Evolutionary conservation across 1,284 basidiomycete genomes (phyloP).

Genomic region (Flammula alnicola): DNA sequence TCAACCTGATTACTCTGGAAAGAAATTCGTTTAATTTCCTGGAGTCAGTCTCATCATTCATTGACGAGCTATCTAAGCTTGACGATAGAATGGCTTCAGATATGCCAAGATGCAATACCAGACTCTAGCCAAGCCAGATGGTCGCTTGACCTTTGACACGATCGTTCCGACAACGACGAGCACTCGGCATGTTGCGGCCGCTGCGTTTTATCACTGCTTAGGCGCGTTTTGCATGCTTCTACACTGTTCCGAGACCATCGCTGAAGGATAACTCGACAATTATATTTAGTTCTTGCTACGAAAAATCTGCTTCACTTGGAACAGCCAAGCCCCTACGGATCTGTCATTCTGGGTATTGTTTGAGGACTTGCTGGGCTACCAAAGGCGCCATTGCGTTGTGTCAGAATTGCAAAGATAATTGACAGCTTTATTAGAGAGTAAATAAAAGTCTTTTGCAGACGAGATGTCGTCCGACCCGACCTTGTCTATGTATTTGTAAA

Average conservation of each 20-base stretch:
- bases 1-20: constrained; percentile 64
- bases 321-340: constrained; percentile 30
- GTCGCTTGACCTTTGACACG: constrained; percentile 61
- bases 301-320: constrained; percentile 33
- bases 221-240: constrained; percentile 47
- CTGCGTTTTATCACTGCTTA: constrained; percentile 81
- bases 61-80: neutral
- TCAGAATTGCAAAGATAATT: no score
- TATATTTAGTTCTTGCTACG: constrained; percentile 32
- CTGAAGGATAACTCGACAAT: neutral
- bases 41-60: constrained; percentile 54
- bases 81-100: constrained; percentile 39
- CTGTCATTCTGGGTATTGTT: constrained; percentile 29
- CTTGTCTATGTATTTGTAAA: no score
- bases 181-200: constrained; percentile 74
- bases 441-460: no score
- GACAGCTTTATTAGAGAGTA: no score
- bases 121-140: constrained; percentile 52
- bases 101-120: constrained; percentile 78
- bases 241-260: constrained; percentile 8
- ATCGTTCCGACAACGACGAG: constrained; percentile 68
- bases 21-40: constrained; percentile 78
- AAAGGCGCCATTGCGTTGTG: neutral
- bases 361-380: constrained; percentile 4
- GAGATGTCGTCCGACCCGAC: no score